Percentiles rank a stretch among this genome's conserved stretches.
Conservation (phyloP, 164 flowering plant species). For the Sedum album region DNA sequence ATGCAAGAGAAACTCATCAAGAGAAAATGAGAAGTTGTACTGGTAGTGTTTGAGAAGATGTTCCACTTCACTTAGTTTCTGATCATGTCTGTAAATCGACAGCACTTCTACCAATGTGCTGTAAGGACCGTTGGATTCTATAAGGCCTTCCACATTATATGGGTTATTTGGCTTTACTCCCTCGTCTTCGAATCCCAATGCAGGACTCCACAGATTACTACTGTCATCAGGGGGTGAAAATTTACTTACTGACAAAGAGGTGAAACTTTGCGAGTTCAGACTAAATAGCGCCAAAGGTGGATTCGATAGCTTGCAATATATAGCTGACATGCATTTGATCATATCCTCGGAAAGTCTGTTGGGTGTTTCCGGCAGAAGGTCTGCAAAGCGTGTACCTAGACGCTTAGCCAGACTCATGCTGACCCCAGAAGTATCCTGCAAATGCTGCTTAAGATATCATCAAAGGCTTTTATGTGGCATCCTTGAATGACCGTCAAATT, state of each 20-base stretch:
- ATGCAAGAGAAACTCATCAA: not conserved
- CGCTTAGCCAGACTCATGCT: not conserved
- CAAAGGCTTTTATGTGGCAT: constrained; percentile 34
- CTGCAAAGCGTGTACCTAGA: not conserved
- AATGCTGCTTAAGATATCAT: constrained; percentile 47
- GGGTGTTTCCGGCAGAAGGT: constrained; percentile 25
- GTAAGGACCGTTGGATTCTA: constrained; percentile 90
- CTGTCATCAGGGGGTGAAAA: not conserved
- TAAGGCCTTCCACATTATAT: constrained; percentile 61
- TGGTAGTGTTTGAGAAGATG: not conserved
- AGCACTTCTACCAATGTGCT: constrained; percentile 85
- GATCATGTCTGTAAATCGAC: constrained; percentile 52
- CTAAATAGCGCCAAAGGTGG: not conserved
- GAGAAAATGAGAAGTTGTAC: not conserved
- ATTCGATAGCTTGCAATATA: not conserved
- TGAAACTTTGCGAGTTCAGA: not conserved
- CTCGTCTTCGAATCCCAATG: constrained; percentile 31
- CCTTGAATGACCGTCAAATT: too few relatives aligned
- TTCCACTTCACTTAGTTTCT: constrained; percentile 31
- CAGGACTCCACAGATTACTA: not conserved
- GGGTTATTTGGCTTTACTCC: constrained; percentile 50
- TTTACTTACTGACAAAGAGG: not conserved
- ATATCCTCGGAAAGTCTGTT: constrained; percentile 19
- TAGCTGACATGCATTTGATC: constrained; percentile 40
- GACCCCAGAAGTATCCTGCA: not conserved